Evolutionary conservation across 306 rosid genomes (phyloP).

Genomic region (Cucurbita ficifolia): DNA sequence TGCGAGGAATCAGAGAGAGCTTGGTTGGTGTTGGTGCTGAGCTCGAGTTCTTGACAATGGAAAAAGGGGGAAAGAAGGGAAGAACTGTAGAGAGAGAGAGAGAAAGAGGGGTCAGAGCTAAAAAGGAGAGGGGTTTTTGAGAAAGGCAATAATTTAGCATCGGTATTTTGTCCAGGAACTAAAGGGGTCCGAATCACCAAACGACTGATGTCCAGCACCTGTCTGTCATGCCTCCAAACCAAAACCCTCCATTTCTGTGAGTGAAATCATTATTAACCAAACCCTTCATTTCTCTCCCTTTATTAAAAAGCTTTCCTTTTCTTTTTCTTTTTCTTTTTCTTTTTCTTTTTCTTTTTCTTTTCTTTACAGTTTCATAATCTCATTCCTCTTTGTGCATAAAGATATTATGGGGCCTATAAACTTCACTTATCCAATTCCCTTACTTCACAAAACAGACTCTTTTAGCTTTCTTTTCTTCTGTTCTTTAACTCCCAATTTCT

Average conservation of each 20-base stretch:
- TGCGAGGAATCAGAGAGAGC: neutral
- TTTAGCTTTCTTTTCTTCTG: too few relatives aligned
- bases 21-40: neutral
- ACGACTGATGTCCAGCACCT: conserved; percentile 1
- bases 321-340: neutral
- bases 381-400: neutral
- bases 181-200: conserved; percentile 32
- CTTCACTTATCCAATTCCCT: neutral
- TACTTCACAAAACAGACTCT: neutral
- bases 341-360: neutral
- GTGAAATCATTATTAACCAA: neutral
- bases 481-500: too few relatives aligned
- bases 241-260: conserved; percentile 1
- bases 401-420: neutral
- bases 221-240: neutral
- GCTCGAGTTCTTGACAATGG: neutral
- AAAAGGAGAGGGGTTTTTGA: neutral
- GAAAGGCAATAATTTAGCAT: neutral
- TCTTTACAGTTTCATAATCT: neutral
- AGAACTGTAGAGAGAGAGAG: neutral
- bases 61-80: neutral
- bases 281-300: neutral
- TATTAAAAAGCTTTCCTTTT: neutral
- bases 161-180: conserved; percentile 18
- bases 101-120: neutral